Conservation (phyloP, 805 yeast genomes). For the Monosporozyma servazzii region DNA sequence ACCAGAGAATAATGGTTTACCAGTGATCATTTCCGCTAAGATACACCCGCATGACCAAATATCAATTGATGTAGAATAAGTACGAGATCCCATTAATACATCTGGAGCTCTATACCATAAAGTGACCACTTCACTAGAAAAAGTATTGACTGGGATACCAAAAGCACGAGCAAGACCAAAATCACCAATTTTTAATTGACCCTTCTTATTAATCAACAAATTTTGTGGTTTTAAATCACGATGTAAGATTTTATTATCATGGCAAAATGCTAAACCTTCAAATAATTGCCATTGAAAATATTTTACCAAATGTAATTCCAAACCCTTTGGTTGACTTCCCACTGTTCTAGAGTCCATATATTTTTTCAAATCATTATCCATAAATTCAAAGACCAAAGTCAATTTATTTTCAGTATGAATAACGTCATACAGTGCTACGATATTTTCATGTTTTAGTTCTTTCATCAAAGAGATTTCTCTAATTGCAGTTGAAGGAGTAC, state of each 20-base stretch:
- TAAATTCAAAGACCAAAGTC: constrained; percentile 84
- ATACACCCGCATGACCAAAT: constrained; percentile 99
- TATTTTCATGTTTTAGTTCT: constrained; percentile 88
- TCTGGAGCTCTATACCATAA: constrained; percentile 98
- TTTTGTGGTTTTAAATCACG: constrained; percentile 97
- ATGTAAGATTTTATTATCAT: constrained; percentile 87
- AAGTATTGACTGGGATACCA: constrained; percentile 94
- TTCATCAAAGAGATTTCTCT: constrained; percentile 90
- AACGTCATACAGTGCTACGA: constrained; percentile 83
- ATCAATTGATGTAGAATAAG: constrained; percentile 95
- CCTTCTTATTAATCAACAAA: constrained; percentile 87
- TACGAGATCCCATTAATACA: constrained; percentile 89
- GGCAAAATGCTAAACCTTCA: constrained; percentile 88
- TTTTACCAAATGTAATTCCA: constrained; percentile 57
- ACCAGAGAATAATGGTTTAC: constrained; percentile 93
- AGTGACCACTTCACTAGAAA: constrained; percentile 96
- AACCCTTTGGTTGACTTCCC: constrained; percentile 26
- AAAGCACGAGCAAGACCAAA: constrained; percentile 95
- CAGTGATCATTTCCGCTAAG: constrained; percentile 94
- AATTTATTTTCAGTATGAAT: constrained; percentile 93
- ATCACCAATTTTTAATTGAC: constrained; percentile 83
- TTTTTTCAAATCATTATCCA: constrained; percentile 89
- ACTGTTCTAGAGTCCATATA: constrained; percentile 71
- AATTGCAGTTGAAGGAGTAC: constrained; percentile 97
- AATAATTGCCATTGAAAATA: constrained; percentile 87